Evolutionary conservation across 2,329 filamentous ascomycete genomes (phyloP).

Genomic region (Diplodia mutila): DNA sequence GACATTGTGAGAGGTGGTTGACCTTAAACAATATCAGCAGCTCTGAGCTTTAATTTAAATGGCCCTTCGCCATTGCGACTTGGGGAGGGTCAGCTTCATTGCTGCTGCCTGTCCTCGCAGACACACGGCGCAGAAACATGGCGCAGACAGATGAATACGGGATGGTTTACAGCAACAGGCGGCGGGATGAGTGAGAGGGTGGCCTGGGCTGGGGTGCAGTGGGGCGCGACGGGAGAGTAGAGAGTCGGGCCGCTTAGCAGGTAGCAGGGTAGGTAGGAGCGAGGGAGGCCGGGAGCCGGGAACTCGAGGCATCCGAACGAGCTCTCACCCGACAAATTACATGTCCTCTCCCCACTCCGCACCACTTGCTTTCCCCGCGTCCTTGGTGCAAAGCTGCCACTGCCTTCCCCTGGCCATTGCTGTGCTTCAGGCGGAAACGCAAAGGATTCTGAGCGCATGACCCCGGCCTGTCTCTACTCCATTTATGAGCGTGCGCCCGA

Average conservation of each 20-base stretch:
- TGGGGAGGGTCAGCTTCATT: neutral
- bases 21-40: neutral
- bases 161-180: neutral
- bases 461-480: neutral
- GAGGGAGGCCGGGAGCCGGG: slow-evolving; percentile 3
- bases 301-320: slow-evolving; percentile 1
- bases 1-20: neutral
- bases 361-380: slow-evolving; percentile 11
- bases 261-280: neutral
- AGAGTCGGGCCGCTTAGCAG: neutral
- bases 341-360: slow-evolving; percentile 16
- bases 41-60: neutral
- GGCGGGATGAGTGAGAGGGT: neutral
- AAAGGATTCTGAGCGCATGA: neutral
- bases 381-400: neutral
- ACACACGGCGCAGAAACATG: neutral
- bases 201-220: too few species aligned
- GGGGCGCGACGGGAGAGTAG: neutral
- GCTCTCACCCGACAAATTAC: neutral
- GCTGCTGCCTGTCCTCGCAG: neutral
- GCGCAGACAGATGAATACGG: neutral
- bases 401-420: neutral
- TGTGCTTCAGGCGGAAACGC: neutral
- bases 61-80: neutral
- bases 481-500: slow-evolving; percentile 15